Percentiles rank a stretch among this genome's conserved stretches.
phyloP scores from a whole-genome alignment of 805 yeast genomes.

The Cyberlindnera mississippiensis region DNA sequence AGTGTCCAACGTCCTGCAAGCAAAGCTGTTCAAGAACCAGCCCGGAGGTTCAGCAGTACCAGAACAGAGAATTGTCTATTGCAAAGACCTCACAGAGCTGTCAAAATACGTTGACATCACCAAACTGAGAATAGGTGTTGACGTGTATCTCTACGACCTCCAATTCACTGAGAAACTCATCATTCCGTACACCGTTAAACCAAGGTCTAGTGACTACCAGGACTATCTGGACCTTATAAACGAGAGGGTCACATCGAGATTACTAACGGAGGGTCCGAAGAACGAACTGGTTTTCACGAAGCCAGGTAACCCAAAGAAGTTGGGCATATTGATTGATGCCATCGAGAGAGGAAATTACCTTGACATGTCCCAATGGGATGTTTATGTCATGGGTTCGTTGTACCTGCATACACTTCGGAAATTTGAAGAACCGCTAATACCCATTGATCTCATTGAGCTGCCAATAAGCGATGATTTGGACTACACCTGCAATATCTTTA shows the following conservation, averaged over 20 bases:
- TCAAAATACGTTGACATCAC: constrained; percentile 61
- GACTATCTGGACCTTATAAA: constrained; percentile 38
- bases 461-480: constrained; percentile 50
- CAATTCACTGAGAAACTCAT: constrained; percentile 46
- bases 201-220: constrained; percentile 27
- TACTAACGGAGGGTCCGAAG: constrained; percentile 35
- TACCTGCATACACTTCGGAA: constrained; percentile 45
- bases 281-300: constrained; percentile 48
- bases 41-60: constrained; percentile 3
- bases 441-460: constrained; percentile 42
- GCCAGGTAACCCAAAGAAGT: constrained; percentile 50
- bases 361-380: constrained; percentile 64
- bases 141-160: constrained; percentile 67
- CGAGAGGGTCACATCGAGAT: constrained; percentile 48
- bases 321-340: constrained; percentile 43
- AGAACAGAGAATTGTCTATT: constrained; percentile 28
- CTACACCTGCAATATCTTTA: constrained; percentile 38
- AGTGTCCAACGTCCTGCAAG: constrained; percentile 55
- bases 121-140: constrained; percentile 66
- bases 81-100: constrained; percentile 33
- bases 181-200: constrained; percentile 39
- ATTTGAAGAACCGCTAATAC: constrained; percentile 51
- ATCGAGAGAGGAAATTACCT: constrained; percentile 52
- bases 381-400: constrained; percentile 40
- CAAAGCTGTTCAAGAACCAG: constrained; percentile 37